Evolutionary conservation across 306 rosid species (phyloP).

Genomic region (Gillenia trifoliata): DNA sequence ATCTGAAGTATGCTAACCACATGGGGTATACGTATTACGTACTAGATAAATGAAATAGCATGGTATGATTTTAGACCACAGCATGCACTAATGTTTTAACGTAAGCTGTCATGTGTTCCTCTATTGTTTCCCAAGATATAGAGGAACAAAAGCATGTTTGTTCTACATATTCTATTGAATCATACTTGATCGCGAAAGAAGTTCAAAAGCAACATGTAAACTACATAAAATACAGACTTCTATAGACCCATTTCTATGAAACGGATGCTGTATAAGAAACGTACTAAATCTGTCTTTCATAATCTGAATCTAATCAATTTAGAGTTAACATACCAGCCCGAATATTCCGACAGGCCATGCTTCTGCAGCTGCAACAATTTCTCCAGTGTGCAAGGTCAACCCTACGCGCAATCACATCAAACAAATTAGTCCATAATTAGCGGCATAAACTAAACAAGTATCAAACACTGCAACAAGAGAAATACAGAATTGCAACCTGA

Average conservation of each 20-base stretch:
- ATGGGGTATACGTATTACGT: neutral
- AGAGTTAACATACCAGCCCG: constrained; percentile 59
- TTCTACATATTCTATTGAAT: neutral
- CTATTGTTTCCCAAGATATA: neutral
- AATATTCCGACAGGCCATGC: constrained; percentile 95
- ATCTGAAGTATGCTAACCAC: neutral
- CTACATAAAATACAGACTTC: neutral
- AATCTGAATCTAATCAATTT: neutral
- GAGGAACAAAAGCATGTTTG: neutral
- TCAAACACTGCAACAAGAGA: neutral
- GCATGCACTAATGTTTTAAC: neutral
- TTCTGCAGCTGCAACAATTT: constrained; percentile 68
- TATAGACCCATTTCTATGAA: neutral
- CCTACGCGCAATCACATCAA: constrained; percentile 36
- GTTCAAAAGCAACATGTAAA: neutral
- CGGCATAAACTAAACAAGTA: neutral
- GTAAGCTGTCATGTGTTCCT: neutral
- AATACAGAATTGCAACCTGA: constrained; percentile 52
- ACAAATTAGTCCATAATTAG: neutral
- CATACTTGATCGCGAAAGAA: neutral
- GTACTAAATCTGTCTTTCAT: neutral
- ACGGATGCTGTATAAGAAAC: neutral
- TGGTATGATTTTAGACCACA: neutral
- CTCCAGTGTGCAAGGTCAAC: constrained; percentile 70
- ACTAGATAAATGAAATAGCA: neutral